Evolutionary conservation across 352 stramenopile species (phyloP), one percentile per base, ranked within the genome.

Genomic region (Nothophytophthora sp.): DNA sequence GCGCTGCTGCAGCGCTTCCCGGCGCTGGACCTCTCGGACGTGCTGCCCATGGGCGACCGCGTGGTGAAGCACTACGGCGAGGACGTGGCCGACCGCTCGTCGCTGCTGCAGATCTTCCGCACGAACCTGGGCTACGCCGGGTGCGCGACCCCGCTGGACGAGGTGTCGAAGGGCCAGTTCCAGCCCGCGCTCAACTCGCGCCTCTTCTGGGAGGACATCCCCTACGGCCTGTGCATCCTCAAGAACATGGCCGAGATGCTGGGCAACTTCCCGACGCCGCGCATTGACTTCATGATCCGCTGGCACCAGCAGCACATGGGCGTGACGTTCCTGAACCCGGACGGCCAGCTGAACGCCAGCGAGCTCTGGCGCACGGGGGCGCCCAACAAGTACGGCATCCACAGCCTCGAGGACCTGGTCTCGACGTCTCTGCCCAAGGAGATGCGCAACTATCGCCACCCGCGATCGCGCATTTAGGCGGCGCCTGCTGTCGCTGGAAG

Each of bases 211-310:
- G 90, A 97, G 43, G 90, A 97, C 57, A 92, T 97, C 36, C 90
- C 90, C 22, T 97, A 94, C 65, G 90, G 90, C 1, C 67, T 97
- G 18, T 96, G 86, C 73, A 97, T 97, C 58, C 72, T 97, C 36
- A 97, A 97, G 69, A 96, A 96, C 70, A 95, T 97, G 73, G 90
- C 88, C 18, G 86, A 96, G 74, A 90, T 96, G 77, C 73, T 95
- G 43, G 90, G 88, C 57, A 97, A 97, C 67, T 96, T 97, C 55
- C 90, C 90, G 9, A 97, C 88, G 39, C 90, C 90, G 11, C 86
- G 86, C 44, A 96, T 97, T 30, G 87, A 97, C 73, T 96, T 96
- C 41, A 95, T 97, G 76, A 97, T 97, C 63, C 82, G 88, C 38
- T 97, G 90, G 90, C 89, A 97, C 71, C 90, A 97, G 76, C 81